Base-by-base conservation (phyloP, 306 rosid species). In the Pyrus betulifolia region DNA sequence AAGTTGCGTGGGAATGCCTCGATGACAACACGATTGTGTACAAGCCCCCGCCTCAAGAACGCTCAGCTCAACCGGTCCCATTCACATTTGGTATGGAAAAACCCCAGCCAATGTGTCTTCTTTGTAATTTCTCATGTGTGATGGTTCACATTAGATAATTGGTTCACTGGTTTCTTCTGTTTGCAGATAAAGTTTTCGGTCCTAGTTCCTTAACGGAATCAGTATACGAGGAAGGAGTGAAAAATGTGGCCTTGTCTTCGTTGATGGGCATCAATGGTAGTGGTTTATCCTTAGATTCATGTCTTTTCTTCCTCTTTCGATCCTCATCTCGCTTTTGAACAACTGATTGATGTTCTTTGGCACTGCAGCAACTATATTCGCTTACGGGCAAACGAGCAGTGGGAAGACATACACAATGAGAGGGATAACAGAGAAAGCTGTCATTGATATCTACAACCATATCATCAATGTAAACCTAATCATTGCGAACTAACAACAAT, bases 311-410 rank as follows among this genome's bases (percentile, higher is more conserved):
- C 19, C 3, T 46, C 62, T 27, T 7, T 31, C 1, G 49, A 79
- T 70, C 63, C 19, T 72, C 19, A 19, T 11, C 55, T 22, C 27
- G 67, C 21, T 11, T 54, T 65, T 77, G 66, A 51, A 49, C 45
- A 69, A 42, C 74, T 59, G 68, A 45, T 54, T 25, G 60, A 55
- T 70, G 69, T 64, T 75, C 64, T 76, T 21, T 58, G 78, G 52
- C 75, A 15, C 68, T 79, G 82, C 91, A 96, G 99, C 99, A 69
- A 96, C 99, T 59, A 85, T 96, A 67, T 96, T 96, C 76, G 98
- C 99, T 11, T 96, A 96, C 81, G 99, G 99, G 82, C 99, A 96
- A 88, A 96, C 99, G 42, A 96, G 99, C 86, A 96, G 99, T 77
- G 99, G 99, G 52, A 96, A 96, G 88, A 96, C 99, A 25, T 96